Evolutionary conservation across 352 stramenopile species (phyloP).

Genomic region (Thraustochytrium sp.): DNA sequence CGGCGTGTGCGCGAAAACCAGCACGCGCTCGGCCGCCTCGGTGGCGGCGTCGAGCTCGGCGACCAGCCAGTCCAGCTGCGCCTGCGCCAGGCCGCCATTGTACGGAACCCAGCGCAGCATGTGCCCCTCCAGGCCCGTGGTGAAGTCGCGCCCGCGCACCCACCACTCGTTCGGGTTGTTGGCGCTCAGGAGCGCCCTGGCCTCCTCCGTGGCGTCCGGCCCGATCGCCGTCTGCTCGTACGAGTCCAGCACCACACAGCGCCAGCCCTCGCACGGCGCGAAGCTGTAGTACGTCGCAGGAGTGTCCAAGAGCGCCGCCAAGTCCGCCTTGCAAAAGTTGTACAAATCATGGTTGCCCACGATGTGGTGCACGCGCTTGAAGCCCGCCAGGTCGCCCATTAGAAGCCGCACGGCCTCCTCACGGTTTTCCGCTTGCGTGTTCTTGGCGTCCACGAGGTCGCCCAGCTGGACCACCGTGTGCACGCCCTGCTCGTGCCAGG

Average conservation of each 20-base stretch:
- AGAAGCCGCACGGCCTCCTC: constrained; percentile 57
- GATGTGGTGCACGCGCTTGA: constrained; percentile 61
- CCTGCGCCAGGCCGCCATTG: constrained; percentile 62
- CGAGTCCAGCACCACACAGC: constrained; percentile 65
- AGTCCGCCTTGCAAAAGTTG: constrained; percentile 57
- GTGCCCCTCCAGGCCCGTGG: constrained; percentile 54
- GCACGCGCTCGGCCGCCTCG: constrained; percentile 54
- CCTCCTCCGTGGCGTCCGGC: background rate
- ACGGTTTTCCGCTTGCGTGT: constrained; percentile 53
- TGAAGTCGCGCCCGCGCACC: constrained; percentile 61
- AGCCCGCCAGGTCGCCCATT: constrained; percentile 51
- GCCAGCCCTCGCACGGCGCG: constrained; percentile 51
- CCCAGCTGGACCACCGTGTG: constrained; percentile 67
- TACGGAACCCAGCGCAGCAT: constrained; percentile 65
- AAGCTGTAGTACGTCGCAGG: constrained; percentile 63
- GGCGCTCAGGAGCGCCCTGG: constrained; percentile 50
- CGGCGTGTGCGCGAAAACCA: constrained; percentile 68
- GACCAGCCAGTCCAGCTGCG: constrained; percentile 62
- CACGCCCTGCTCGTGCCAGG: constrained; percentile 56
- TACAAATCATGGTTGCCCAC: constrained; percentile 76
- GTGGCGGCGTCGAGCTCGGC: constrained; percentile 51
- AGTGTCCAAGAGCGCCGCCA: background rate
- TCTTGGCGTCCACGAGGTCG: constrained; percentile 72
- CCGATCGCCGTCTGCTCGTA: constrained; percentile 66
- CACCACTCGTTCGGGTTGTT: constrained; percentile 61